Evolutionary conservation across 148 eudicot species (phyloP).

Genomic region (Polygonum maritimum): DNA sequence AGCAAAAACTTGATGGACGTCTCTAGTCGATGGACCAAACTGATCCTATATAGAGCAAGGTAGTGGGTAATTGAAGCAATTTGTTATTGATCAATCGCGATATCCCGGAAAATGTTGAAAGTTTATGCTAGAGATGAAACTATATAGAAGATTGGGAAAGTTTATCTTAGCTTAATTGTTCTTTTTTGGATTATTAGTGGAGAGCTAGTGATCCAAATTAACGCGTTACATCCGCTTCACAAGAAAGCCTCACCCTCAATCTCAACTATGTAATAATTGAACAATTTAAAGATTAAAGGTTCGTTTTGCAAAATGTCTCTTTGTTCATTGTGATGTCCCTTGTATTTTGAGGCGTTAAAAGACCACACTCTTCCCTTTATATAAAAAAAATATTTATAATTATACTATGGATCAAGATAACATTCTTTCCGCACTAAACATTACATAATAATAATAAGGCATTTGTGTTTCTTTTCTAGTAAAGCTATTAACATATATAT

Average conservation of each 20-base stretch:
- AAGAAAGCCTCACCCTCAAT: background rate
- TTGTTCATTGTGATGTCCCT: too few species aligned
- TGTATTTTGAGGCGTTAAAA: too few species aligned
- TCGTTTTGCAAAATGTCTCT: background rate
- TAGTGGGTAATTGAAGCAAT: background rate
- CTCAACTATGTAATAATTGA: background rate
- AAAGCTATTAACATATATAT: too few species aligned
- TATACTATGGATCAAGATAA: too few species aligned
- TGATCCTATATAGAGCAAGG: background rate
- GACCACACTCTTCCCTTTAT: too few species aligned
- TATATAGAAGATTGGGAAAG: background rate
- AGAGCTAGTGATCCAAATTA: background rate
- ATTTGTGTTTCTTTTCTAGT: too few species aligned
- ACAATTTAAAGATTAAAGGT: background rate
- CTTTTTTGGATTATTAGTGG: background rate
- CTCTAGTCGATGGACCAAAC: background rate
- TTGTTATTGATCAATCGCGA: constrained; percentile 8
- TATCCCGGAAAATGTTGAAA: constrained; percentile 3
- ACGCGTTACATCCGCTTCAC: background rate
- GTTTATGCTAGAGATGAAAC: background rate
- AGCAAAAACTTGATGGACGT: background rate
- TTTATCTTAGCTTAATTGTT: background rate
- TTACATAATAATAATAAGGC: too few species aligned
- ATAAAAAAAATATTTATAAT: too few species aligned
- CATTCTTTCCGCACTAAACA: too few species aligned